These are phyloP conservation scores for Arthroderma sp. DNA, from an alignment of 2,329 filamentous ascomycete genomes.

Conservation along the genomic window DNA sequence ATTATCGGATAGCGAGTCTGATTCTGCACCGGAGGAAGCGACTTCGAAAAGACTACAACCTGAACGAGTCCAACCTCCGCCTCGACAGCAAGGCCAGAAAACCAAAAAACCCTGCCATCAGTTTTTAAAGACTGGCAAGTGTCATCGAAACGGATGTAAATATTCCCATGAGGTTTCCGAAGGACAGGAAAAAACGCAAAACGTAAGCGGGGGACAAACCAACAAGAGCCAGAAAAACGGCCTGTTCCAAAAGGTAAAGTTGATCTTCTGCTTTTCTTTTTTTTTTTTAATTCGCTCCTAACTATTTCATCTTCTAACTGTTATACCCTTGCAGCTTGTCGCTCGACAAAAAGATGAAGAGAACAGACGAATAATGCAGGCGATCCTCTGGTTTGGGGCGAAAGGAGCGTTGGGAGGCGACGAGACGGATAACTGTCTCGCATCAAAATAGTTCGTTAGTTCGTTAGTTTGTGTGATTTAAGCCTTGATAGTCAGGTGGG, in stretches of 20 bases:
- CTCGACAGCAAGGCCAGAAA: slow-evolving; percentile 21
- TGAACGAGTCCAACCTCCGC: slow-evolving; percentile 27
- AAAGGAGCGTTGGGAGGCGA: slow-evolving; percentile 23
- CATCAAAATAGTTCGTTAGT: no score
- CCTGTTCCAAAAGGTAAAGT: slow-evolving; percentile 31
- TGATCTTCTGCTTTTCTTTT: slow-evolving; percentile 1
- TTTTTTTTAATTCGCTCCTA: not conserved
- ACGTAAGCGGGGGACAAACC: slow-evolving; percentile 16
- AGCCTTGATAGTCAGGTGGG: no score
- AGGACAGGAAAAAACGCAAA: slow-evolving; percentile 13
- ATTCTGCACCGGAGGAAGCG: slow-evolving; percentile 28
- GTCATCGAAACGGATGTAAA: slow-evolving; percentile 28
- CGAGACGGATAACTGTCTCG: not conserved
- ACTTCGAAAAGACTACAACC: slow-evolving; percentile 28
- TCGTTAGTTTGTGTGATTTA: no score
- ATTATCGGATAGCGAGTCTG: slow-evolving; percentile 7
- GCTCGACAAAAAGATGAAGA: slow-evolving; percentile 32
- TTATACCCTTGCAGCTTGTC: slow-evolving; percentile 22
- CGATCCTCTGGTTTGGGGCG: slow-evolving; percentile 30
- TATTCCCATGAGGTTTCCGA: slow-evolving; percentile 27
- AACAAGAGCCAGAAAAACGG: slow-evolving; percentile 19
- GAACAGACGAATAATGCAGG: slow-evolving; percentile 28
- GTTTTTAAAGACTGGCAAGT: slow-evolving; percentile 30
- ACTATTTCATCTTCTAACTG: slow-evolving; percentile 2
- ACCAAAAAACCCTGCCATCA: slow-evolving; percentile 23